Conservation (phyloP, 306 rosid species). For the Cicer yamashitae region DNA sequence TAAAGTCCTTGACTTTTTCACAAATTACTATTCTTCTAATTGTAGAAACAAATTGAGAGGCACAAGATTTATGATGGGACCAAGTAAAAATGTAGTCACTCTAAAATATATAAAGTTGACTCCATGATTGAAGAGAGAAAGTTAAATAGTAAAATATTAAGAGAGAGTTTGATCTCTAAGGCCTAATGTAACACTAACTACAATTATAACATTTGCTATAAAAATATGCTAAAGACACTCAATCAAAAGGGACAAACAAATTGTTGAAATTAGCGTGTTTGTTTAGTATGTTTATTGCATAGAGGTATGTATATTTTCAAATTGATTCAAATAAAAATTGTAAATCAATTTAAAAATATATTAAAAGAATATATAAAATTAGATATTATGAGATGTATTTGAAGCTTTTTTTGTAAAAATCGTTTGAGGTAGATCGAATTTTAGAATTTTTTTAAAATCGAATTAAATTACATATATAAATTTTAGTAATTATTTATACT, state of each 20-base stretch:
- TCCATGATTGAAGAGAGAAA: too few species aligned
- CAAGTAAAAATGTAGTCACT: background rate
- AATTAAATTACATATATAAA: too few species aligned
- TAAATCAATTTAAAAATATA: too few species aligned
- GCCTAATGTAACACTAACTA: background rate
- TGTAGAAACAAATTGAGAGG: conserved; percentile 4
- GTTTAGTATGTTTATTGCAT: conserved; percentile 7
- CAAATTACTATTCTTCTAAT: background rate
- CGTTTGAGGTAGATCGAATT: too few species aligned
- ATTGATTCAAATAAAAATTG: too few species aligned
- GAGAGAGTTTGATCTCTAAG: background rate
- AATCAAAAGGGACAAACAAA: conserved; percentile 5
- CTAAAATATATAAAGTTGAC: background rate
- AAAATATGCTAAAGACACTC: background rate
- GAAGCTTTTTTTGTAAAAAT: too few species aligned
- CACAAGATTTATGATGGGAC: conserved; percentile 2
- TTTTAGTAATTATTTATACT: too few species aligned
- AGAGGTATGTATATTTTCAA: background rate
- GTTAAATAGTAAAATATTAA: background rate
- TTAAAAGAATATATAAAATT: too few species aligned
- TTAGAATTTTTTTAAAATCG: too few species aligned
- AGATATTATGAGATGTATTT: too few species aligned
- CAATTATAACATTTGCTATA: background rate
- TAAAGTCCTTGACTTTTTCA: conserved; percentile 10
- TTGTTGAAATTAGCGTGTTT: conserved; percentile 27